Evolutionary conservation across 768 basidiomycete genomes (phyloP).

Genomic region (Trametes cingulata): DNA sequence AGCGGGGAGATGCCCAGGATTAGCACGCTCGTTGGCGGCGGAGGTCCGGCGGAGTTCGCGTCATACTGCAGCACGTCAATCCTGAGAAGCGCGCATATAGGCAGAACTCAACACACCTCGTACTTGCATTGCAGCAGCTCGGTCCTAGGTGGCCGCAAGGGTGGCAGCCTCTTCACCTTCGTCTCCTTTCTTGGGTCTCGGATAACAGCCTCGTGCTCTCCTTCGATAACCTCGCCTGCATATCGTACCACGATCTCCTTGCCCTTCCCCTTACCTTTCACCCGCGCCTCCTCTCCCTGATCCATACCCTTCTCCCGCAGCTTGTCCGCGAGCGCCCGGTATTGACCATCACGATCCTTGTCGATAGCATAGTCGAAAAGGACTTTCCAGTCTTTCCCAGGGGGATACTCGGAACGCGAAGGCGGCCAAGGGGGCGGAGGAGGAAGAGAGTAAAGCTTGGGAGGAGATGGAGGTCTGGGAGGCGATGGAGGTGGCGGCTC

Average conservation of each 20-base stretch:
- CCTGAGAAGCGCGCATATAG: constrained; percentile 2
- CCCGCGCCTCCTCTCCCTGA: constrained; percentile 39
- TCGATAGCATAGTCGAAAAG: constrained; percentile 64
- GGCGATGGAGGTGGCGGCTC: constrained; percentile 23
- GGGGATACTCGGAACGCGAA: constrained; percentile 47
- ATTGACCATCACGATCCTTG: constrained; percentile 41
- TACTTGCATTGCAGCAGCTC: constrained; percentile 52
- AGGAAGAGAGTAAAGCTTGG: constrained; percentile 42
- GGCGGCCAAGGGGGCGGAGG: constrained; percentile 59
- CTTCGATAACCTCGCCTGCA: constrained; percentile 55
- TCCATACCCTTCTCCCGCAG: constrained; percentile 35
- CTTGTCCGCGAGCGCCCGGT: constrained; percentile 43
- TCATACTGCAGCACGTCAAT: constrained; percentile 59
- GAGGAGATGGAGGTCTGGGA: constrained; percentile 32
- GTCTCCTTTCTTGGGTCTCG: constrained; percentile 57
- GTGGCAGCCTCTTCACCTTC: constrained; percentile 31
- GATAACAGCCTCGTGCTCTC: constrained; percentile 42
- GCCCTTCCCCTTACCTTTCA: constrained; percentile 65
- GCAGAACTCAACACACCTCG: constrained; percentile 46
- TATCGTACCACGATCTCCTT: constrained; percentile 56
- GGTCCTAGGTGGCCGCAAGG: constrained; percentile 34
- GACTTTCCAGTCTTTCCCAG: constrained; percentile 56
- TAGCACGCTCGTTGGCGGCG: constrained; percentile 75
- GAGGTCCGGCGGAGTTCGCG: constrained; percentile 63
- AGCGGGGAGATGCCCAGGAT: constrained; percentile 72